Base-by-base conservation (phyloP, 1,284 basidiomycete genomes). In the Pseudozyma sp. region DNA sequence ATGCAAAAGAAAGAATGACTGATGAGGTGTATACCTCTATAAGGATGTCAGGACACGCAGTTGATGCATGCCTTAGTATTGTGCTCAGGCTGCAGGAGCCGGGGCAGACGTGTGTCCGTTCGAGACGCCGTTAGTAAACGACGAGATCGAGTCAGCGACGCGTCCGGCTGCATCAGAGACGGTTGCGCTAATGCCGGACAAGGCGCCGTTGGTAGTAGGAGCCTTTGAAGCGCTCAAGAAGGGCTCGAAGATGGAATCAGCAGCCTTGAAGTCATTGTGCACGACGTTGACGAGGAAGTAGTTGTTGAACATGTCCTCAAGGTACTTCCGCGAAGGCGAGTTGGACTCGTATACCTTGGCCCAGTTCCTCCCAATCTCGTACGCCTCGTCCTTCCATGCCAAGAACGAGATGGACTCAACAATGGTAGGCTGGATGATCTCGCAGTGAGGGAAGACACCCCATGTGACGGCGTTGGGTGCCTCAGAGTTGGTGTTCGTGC, bases 381-480 rank as follows among this genome's bases (percentile, higher is more conserved):
- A 84, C 13, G 83, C 83, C 72, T 84, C 83, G 44, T 84, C 83
- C 78, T 84, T 83, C 83, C 83, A 84, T 14, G 83, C 83, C 40
- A 84, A 62, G 78, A 84, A 84, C 40, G 80, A 83, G 67, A 84
- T 84, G 19, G 76, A 76, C 77, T 99, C 97, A 38, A 99, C 97
- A 75, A 99, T 96, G 19, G 97, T 99, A 34, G 96, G 95, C 85
- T 99, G 97, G 52, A 97, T 88, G 81, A 99, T 94, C 88, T 99
- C 97, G 86, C 94, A 18, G 66, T 83, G 82, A 9, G 97, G 96
- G 89, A 98, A 99, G 7, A 97, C 94, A 76, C 96, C 97, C 97
- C 96, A 99, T 0, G 97, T 99, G 50, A 99, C 97, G 8, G 97
- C 97, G 81, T 98, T 99, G 42, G 96, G 95, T 9, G 94, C 93